These are phyloP conservation scores for Verbascum thapsus DNA, from an alignment of 257 asterid genomes.

Conservation along the genomic window DNA sequence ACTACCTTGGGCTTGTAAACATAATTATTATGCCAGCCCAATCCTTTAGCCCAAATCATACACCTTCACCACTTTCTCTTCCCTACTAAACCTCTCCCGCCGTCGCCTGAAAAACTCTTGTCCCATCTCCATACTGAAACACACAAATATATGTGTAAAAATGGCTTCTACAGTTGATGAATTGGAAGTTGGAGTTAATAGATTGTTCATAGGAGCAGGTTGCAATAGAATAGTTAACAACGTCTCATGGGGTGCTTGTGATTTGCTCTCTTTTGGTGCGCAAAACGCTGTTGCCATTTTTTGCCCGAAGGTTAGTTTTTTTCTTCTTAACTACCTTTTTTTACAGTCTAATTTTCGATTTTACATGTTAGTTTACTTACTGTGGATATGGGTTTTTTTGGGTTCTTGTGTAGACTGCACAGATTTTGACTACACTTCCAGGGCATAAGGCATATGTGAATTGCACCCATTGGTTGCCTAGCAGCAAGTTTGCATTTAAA, in stretches of 20 bases:
- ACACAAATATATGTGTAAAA: not conserved
- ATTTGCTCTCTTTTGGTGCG: constrained; percentile 82
- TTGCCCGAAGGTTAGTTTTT: constrained; percentile 89
- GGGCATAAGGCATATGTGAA: constrained; percentile 88
- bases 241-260: constrained; percentile 92
- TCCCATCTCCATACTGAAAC: not conserved
- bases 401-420: constrained; percentile 60
- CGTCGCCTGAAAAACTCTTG: constrained; percentile 19
- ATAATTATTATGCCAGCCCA: not conserved
- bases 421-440: constrained; percentile 85
- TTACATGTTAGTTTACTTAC: not conserved
- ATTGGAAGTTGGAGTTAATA: constrained; percentile 51
- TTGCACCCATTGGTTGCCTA: constrained; percentile 94
- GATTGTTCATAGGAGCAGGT: constrained; percentile 78
- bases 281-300: constrained; percentile 93
- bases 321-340: too few relatives aligned
- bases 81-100: constrained; percentile 21
- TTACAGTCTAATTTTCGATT: not conserved
- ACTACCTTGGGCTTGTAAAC: too few relatives aligned
- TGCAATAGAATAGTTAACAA: constrained; percentile 92
- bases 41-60: constrained; percentile 21
- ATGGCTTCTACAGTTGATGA: constrained; percentile 38
- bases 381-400: constrained; percentile 5
- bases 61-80: constrained; percentile 22
- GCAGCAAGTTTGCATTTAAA: constrained; percentile 76